A percentile compares a stretch with the other conserved stretches of the same genome.
Conservation (phyloP, 345 rosid genomes). For the Abelmoschus esculentus region DNA sequence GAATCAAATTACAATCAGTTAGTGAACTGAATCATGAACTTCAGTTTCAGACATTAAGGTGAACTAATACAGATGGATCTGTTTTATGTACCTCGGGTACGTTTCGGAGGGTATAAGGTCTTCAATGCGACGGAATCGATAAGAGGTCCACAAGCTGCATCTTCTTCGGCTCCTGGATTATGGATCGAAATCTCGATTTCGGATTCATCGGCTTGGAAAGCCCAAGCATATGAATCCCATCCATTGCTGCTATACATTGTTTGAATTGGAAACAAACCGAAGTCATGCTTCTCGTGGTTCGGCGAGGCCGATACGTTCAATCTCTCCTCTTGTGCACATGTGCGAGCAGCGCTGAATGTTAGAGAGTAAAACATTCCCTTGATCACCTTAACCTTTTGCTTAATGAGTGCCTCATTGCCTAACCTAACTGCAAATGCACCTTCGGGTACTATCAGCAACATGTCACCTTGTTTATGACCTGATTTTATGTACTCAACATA, state of each 20-base stretch:
- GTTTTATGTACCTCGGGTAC: conserved; percentile 7
- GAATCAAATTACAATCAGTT: neutral
- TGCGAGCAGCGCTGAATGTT: conserved; percentile 67
- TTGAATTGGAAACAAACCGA: conserved; percentile 68
- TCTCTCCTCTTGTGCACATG: conserved; percentile 82
- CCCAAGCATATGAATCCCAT: conserved; percentile 86
- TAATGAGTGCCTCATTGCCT: conserved; percentile 73
- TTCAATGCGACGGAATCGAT: conserved; percentile 62
- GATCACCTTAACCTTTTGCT: conserved; percentile 47
- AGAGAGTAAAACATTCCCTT: conserved; percentile 46
- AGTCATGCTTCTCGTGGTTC: conserved; percentile 30
- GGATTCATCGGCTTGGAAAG: conserved; percentile 45
- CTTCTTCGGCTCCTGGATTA: conserved; percentile 66
- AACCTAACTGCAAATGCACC: conserved; percentile 63
- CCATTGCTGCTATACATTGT: conserved; percentile 80
- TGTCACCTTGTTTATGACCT: conserved; percentile 84
- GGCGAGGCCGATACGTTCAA: conserved; percentile 67
- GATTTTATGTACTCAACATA: conserved; percentile 78
- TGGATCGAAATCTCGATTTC: conserved; percentile 48
- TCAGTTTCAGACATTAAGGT: no score
- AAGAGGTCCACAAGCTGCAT: conserved; percentile 79
- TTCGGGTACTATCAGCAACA: conserved; percentile 73
- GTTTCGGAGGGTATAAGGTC: conserved; percentile 40
- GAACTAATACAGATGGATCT: neutral
- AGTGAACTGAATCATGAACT: no score